Evolutionary conservation across 2,329 filamentous ascomycete genomes (phyloP).

Genomic region (Trichoderma sp.): DNA sequence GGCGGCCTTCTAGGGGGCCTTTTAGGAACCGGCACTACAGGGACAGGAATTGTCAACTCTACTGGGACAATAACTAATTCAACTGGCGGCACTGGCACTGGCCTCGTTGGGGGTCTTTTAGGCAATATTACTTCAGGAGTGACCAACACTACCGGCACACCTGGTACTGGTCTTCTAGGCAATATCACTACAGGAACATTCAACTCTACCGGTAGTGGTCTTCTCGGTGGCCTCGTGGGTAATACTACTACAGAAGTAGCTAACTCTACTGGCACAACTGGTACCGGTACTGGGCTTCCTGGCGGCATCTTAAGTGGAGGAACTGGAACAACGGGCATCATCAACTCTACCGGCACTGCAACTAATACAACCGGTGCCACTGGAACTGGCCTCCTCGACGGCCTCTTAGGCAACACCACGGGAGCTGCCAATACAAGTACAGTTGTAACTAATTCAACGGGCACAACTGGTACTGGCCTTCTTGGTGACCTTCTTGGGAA

Average conservation of each 20-base stretch:
- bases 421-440: not conserved
- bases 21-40: too few relatives aligned
- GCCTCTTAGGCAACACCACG: not conserved
- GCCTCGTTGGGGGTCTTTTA: not conserved
- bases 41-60: too few relatives aligned
- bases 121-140: not conserved
- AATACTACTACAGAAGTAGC: too few relatives aligned
- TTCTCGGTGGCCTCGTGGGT: too few relatives aligned
- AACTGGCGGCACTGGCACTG: not conserved
- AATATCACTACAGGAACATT: not conserved
- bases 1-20: not conserved
- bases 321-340: too few relatives aligned
- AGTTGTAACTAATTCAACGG: not conserved
- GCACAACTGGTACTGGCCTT: not conserved
- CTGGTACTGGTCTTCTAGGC: not conserved
- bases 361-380: not conserved
- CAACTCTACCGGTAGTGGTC: not conserved
- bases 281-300: too few relatives aligned
- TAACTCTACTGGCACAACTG: too few relatives aligned
- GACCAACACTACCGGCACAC: not conserved
- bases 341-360: too few relatives aligned
- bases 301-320: too few relatives aligned
- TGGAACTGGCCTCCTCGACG: not conserved
- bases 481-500: not conserved
- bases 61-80: not conserved